Base-by-base conservation (phyloP, 768 basidiomycete species). In the Agaricus blazei region DNA sequence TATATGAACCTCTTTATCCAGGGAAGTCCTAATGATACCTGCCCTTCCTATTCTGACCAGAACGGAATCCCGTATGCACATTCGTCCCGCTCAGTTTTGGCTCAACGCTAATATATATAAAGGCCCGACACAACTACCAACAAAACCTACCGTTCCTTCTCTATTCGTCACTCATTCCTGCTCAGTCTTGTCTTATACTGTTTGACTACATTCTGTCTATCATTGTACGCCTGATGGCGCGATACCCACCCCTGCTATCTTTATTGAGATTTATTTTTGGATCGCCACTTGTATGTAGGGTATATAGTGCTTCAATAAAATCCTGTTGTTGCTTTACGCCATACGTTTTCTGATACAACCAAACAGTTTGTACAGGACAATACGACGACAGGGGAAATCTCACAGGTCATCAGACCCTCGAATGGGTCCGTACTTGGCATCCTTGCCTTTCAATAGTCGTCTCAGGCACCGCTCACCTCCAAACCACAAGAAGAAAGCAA, bases 1-100 rank as follows among this genome's bases (percentile, higher is more conserved):
- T 3, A 43, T 27, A 6, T n/a, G 15, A 4, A 19, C 23, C 7
- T 27, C 9, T 24, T 24, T 1, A 34, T 34, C 28, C 64, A 80
- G 77, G 71, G 71, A 43, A 74, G 70, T 60, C 59, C 62, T 26
- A 80, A 74, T 58, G 69, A 78, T 50, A 79, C 81, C 37, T 90
- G 88, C 63, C 78, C 84, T 27, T 89, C 88, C 0, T 90, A 79
- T 65, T 90, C 88, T 40, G 86, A 87, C 61, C 65, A 75, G 48
- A 80, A 81, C 61, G 83, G 82, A 27, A 66, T 85, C 57, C 76
- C 87, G 87, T 88, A 60, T 55, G 85, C 78, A 24, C 50, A 61
- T 38, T 23, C 56, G 44, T 23, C 23, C 45, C 23, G 19, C 37
- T 41, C 54, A 29, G 7, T 9, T 7, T 48, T 37, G 34, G 26